Base-by-base conservation (phyloP, 345 rosid genomes). In the Fremontodendron californicum region DNA sequence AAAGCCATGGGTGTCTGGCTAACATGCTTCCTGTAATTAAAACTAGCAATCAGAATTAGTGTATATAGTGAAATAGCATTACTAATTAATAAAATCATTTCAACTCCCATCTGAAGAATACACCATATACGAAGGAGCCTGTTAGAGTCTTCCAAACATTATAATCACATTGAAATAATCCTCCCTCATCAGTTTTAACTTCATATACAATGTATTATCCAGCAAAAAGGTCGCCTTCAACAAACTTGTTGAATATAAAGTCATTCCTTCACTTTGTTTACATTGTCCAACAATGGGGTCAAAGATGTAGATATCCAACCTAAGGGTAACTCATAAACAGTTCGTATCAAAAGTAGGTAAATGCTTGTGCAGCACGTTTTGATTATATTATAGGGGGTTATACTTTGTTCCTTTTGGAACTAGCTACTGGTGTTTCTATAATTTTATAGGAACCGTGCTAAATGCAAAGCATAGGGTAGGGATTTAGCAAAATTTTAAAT, bases 21-120 rank as follows among this genome's bases (percentile, higher is more conserved):
- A 10, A 80, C 70, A 15, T 57, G 71, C 76, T 86, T 88, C 84
- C 98, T 93, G 89, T 39, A 70, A 79, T 45, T 75, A 79, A 70
- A 75, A 37, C 25, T 21, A 54, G 81, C 40, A 57, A 67, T 73
- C 45, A 78, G 40, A 77, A 52, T 51, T 46, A 11, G 15, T 43
- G n/a, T n/a, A n/a, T 6, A 52, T 52, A 8, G 0, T 16, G 1
- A 15, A 31, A 16, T 16, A 62, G 42, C 21, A 62, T 33, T 33
- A 62, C 1, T 31, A 61, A 61, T 29, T 31, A 61, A 61, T 61
- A 5, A 15, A 60, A 60, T 60, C 33, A 60, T 60, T 27, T 60
- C n/a, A 29, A 54, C 60, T 54, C 21, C 23, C 29, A 21, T 54
- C 39, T 61, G 19, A 61, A 29, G 18, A 61, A 31, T 29, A 18